Evolutionary conservation across 2,329 filamentous ascomycete genomes (phyloP), one percentile per base, ranked within the genome.

Genomic region (Coniochaeta ligniaria): DNA sequence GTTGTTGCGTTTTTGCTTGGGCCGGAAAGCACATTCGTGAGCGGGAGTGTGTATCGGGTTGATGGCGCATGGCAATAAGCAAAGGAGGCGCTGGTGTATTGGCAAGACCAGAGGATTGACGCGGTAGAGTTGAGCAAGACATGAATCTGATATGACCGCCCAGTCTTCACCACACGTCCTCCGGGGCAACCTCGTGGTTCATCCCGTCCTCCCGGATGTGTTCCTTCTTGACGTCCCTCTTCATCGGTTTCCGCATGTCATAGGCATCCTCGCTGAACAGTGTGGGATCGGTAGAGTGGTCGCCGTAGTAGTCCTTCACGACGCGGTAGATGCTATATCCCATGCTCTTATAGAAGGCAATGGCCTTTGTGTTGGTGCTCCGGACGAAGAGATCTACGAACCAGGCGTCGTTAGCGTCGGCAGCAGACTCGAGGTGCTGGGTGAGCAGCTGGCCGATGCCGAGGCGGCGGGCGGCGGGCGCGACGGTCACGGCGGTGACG

Each of bases 311-410:
- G 68, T 90, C 89, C 67, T 92, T 87, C 52, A 99, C 94, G 11
- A 91, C 85, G 54, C 95, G 83, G 75, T 90, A 99, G 55, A 98
- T 89, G 61, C 86, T 92, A 73, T 99, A 96, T 66, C 95, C 95
- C 83, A 98, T 88, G 66, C 85, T 89, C 73, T 90, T 87, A 74
- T 99, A 99, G 75, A 99, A 88, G 58, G 84, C 82, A 69, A 97
- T 93, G 7, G 95, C 95, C 65, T 91, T 88, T 69, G 86, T 82
- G 73, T 99, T 99, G 70, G 92, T 93, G 64, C 88, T 89, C 50
- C 95, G 83, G 54, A 99, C 95, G 71, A 96, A 99, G 58, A 99
- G 76, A 74, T 99, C 95, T 52, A 98, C 90, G 71, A 99, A 99
- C 90, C 92, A 98, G 54, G 92, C 88, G 64, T 96, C 80, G 66